Conservation (phyloP, 176 grass and related monocot species). For the Hsuehochloa calcarea region DNA sequence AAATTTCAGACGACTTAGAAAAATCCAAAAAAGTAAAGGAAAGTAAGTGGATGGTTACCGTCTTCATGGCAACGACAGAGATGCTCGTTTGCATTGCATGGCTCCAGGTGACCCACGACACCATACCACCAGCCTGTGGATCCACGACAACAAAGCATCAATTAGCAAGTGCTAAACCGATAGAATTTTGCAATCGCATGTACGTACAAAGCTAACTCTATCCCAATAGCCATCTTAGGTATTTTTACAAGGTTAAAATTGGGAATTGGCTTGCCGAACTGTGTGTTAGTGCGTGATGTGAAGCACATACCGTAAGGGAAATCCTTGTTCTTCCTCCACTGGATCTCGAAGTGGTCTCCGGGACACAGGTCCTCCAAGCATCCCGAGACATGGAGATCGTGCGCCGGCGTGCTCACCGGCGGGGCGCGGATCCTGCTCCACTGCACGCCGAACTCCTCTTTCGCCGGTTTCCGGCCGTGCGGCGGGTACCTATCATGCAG, state of each 20-base stretch:
- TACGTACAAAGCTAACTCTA: too few species aligned
- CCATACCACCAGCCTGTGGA: conserved; percentile 93
- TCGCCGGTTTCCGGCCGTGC: conserved; percentile 64
- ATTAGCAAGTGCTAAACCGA: neutral
- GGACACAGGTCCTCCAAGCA: conserved; percentile 61
- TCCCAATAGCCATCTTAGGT: too few species aligned
- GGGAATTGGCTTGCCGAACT: neutral
- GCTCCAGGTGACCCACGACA: conserved; percentile 69
- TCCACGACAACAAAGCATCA: conserved; percentile 7
- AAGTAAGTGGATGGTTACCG: conserved; percentile 47
- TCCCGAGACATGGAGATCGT: conserved; percentile 58
- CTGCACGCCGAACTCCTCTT: conserved; percentile 66
- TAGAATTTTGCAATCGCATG: neutral
- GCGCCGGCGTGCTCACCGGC: conserved; percentile 53
- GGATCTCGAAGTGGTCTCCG: conserved; percentile 79
- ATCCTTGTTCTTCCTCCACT: conserved; percentile 95
- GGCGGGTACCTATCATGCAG: conserved; percentile 64
- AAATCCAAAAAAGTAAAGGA: neutral
- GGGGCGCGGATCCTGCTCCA: conserved; percentile 69
- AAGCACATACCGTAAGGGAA: conserved; percentile 68
- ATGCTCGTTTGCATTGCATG: conserved; percentile 57
- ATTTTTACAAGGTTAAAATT: neutral
- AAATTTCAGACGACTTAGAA: too few species aligned
- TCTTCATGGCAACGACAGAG: conserved; percentile 72
- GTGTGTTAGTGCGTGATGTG: neutral